phyloP scores from a whole-genome alignment of 257 asterid species.

The Echites panduratus region DNA sequence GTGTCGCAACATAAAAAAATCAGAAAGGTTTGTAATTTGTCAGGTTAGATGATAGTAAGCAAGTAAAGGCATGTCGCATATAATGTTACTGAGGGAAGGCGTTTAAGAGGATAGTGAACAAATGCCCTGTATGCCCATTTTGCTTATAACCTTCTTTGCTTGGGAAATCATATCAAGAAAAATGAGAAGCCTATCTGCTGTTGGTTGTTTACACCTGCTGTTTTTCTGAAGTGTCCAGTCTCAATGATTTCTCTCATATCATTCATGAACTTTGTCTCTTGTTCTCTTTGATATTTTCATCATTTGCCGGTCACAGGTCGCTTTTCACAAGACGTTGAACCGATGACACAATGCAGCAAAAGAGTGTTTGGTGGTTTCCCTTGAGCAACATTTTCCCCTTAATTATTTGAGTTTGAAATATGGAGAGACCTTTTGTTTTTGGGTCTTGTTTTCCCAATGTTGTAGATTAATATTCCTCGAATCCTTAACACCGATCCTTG shows the following conservation, averaged over 20 bases:
- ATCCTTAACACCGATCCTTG: neutral
- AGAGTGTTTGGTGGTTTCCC: slow-evolving; percentile 4
- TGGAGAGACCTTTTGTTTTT: too few species aligned
- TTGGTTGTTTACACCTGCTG: neutral
- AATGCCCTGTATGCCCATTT: neutral
- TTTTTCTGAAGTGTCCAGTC: neutral
- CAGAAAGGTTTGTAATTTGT: too few species aligned
- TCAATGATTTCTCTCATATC: neutral
- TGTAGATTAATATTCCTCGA: neutral
- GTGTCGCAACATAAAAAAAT: too few species aligned
- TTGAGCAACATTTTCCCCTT: neutral
- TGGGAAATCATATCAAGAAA: neutral
- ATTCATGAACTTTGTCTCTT: neutral
- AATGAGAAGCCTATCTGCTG: neutral
- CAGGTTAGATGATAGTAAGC: too few species aligned
- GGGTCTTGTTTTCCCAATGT: too few species aligned
- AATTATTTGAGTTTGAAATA: neutral
- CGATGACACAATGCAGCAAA: slow-evolving; percentile 1
- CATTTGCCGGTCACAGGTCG: slow-evolving; percentile 49
- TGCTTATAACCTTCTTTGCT: neutral
- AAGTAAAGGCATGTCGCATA: neutral
- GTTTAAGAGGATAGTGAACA: neutral
- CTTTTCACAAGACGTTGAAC: slow-evolving; percentile 76
- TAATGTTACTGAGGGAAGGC: neutral
- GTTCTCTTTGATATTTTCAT: slow-evolving; percentile 2